Evolutionary conservation across 306 rosid species (phyloP), one percentile per base, ranked within the genome.

Genomic region (Heteromeles arbutifolia): DNA sequence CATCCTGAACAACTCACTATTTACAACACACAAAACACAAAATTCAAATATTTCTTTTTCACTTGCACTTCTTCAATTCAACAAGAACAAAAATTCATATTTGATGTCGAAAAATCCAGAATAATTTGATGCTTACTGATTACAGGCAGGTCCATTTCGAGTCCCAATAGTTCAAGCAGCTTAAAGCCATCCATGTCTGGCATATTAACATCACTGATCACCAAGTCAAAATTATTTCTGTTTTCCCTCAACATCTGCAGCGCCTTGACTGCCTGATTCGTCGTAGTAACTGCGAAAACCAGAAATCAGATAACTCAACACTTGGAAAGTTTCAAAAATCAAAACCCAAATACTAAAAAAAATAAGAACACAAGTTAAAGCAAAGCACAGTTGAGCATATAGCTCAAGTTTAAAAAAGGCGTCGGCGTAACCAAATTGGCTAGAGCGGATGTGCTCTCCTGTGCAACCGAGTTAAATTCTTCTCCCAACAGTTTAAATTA

Each of bases 161-260:
- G 96, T 72, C 91, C 97, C 74, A 91, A 86, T 17, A 64, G 84
- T 83, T 90, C 90, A 81, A 93, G 97, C 18, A 91, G 94, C 91
- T 90, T 85, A 72, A 93, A 93, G 45, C 98, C 98, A 79, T 93
- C 96, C 88, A 93, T 91, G 80, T 88, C 96, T 15, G 97, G 96
- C 96, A 93, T 93, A 28, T 87, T 87, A 4, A 93, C 97, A 79
- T 91, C 98, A 71, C 93, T 90, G 14, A 93, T 91, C 78, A 91
- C 91, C 4, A 93, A 85, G 76, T 91, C 96, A 86, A 86, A 91
- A 83, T 45, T 81, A 44, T 91, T 62, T 80, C 83, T 87, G 69
- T 87, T 90, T 72, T 90, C 88, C 81, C 96, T 87, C 80, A 91
- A 74, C 89, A 91, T 81, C 58, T 78, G 80, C 67, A 94, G 79